Evolutionary conservation across 192 early-diverging fungal species (phyloP), one percentile per base, ranked within the genome.

Genomic region (Radiomyces spectabilis): DNA sequence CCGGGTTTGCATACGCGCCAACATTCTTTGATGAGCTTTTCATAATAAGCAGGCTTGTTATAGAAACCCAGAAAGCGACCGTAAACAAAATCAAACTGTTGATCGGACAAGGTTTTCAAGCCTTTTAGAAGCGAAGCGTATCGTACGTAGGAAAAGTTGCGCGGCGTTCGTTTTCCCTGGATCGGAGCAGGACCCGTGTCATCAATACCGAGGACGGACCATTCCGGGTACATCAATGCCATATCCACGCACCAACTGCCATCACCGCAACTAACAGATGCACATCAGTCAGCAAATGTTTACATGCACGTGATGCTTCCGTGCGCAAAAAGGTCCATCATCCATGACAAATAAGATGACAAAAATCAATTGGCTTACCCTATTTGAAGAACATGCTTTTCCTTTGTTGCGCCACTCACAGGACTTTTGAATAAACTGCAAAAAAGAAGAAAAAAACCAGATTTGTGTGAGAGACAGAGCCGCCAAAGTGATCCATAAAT

Each of bases 211-310:
- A 53, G 30, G 1, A 61, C 41, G 16, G 46, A 30, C 42, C 49
- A 61, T 33, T 52, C 37, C 22, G 59, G 43, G 21, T 53, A 26
- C 12, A 26, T 25, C 9, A 25, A 12, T 0, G 50, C 51, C 29
- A 44, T 18, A 27, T 43, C 16, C 4, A 53, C 25, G 21, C 50
- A 51, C 59, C 59, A 61, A 15, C 41, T 22, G 10, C 50, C 51
- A 52, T 61, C 42, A 13, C 59, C 59, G 47, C 59, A 61, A 19
- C 57, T 59, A 10, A n/a, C n/a, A n/a, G n/a, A n/a, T n/a, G n/a
- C n/a, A n/a, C n/a, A n/a, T n/a, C n/a, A n/a, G n/a, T n/a, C n/a
- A n/a, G n/a, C n/a, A n/a, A n/a, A n/a, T n/a, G n/a, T n/a, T n/a
- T n/a, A n/a, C n/a, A n/a, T n/a, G n/a, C n/a, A n/a, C n/a, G n/a